phyloP scores from a whole-genome alignment of 257 asterid genomes.

The Scutellaria baicalensis region DNA sequence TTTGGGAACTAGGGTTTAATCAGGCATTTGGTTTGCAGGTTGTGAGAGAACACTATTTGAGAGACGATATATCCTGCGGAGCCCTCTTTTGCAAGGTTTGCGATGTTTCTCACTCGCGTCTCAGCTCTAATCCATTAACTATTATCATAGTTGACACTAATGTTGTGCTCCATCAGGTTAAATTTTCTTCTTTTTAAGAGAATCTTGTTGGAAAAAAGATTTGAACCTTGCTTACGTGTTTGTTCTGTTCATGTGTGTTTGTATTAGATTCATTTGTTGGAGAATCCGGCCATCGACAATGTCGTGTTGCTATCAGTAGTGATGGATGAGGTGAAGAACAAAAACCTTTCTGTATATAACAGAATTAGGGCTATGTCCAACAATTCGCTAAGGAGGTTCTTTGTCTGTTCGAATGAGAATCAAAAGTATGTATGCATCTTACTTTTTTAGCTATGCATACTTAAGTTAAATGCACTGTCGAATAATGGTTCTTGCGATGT shows the following conservation, averaged over 20 bases:
- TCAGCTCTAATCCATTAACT: no score
- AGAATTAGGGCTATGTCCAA: slow-evolving; percentile 83
- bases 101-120: no score
- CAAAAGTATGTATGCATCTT: slow-evolving; percentile 59
- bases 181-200: no score
- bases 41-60: no score
- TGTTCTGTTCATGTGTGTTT: neutral
- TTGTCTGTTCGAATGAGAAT: slow-evolving; percentile 82
- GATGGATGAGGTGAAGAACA: slow-evolving; percentile 91
- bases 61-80: no score
- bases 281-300: slow-evolving; percentile 78
- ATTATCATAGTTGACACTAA: no score
- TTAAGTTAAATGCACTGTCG: slow-evolving; percentile 4
- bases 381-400: slow-evolving; percentile 67
- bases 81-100: no score
- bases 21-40: no score
- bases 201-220: neutral
- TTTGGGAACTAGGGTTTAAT: no score
- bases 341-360: no score
- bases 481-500: neutral
- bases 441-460: neutral
- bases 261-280: slow-evolving; percentile 85
- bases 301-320: slow-evolving; percentile 89
- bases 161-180: no score
- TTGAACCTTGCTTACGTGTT: neutral